Base-by-base conservation (phyloP, 345 rosid genomes). In the Salix koriyanagi region DNA sequence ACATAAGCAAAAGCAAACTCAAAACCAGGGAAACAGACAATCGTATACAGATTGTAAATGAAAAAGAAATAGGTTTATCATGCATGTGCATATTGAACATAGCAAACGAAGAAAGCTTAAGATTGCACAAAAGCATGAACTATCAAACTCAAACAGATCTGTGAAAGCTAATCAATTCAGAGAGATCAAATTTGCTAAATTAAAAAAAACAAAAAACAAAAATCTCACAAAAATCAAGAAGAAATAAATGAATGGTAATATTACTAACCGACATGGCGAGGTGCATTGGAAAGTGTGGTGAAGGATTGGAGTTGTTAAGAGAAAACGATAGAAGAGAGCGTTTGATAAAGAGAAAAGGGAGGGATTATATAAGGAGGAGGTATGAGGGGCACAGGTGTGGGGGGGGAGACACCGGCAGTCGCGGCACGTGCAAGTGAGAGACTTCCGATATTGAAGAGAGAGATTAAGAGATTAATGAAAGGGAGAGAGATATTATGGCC, bases 251-350 rank as follows among this genome's bases (percentile, higher is more conserved):
- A 37, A 62, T 21, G 34, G 18, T 21, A 26, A 32, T 9, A 7
- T 44, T 25, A 78, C 80, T 72, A 5, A 78, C 80, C 80, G 80
- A 72, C 80, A 78, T 78, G 65, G 66, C 70, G 56, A 54, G 71
- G 36, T 6, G 75, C 56, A 28, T 15, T 37, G 77, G 34, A 25
- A n/a, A 60, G 68, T 61, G 62, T 8, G 62, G 7, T 5, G 54
- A 61, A 36, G 44, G 61, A 32, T 14, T 12, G 75, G 6, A 41
- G 16, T 9, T 41, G 28, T 4, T 9, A 9, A 58, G n/a, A 56
- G 62, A 56, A 25, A 9, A 58, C 28, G 28, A 23, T 26, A 56
- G 62, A 9, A n/a, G 15, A 32, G 60, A 13, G 41, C 18, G 48
- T 25, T 5, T 2, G 56, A 25, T 16, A 30, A 19, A 21, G 30